Conservation (phyloP, 257 asterid genomes). For the Nicotiana obtusifolia region DNA sequence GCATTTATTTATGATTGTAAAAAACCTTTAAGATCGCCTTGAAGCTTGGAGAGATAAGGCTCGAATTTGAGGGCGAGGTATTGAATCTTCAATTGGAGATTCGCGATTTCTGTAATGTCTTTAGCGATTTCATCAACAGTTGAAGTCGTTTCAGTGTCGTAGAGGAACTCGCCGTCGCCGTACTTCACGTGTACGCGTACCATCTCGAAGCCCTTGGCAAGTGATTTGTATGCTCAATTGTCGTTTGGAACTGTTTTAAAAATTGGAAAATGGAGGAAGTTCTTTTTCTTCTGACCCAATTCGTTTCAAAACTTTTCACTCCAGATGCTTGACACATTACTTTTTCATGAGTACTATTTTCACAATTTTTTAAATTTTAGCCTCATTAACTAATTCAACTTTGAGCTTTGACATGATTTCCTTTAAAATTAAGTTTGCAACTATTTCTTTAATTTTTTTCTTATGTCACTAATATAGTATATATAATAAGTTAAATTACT, state of each 20-base stretch:
- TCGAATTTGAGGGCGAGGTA: constrained; percentile 13
- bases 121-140: constrained; percentile 18
- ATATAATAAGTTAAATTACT: too few relatives aligned
- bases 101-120: constrained; percentile 21
- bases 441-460: too few relatives aligned
- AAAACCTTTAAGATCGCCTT: not conserved
- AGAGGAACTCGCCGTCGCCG: constrained; percentile 21
- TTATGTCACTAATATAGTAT: too few relatives aligned
- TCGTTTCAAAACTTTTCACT: too few relatives aligned
- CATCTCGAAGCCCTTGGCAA: constrained; percentile 13
- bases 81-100: constrained; percentile 28
- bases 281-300: too few relatives aligned
- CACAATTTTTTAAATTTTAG: too few relatives aligned
- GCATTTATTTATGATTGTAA: not conserved
- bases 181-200: constrained; percentile 27
- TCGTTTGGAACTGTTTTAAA: not conserved
- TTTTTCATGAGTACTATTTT: too few relatives aligned
- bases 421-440: too few relatives aligned
- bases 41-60: constrained; percentile 17
- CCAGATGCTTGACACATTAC: too few relatives aligned
- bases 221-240: not conserved
- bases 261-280: not conserved
- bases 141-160: constrained; percentile 20
- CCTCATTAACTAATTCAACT: too few relatives aligned
- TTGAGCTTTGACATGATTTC: too few relatives aligned